Conservation (phyloP, 108 stramenopile species). For the Cylindrotheca closterium region DNA sequence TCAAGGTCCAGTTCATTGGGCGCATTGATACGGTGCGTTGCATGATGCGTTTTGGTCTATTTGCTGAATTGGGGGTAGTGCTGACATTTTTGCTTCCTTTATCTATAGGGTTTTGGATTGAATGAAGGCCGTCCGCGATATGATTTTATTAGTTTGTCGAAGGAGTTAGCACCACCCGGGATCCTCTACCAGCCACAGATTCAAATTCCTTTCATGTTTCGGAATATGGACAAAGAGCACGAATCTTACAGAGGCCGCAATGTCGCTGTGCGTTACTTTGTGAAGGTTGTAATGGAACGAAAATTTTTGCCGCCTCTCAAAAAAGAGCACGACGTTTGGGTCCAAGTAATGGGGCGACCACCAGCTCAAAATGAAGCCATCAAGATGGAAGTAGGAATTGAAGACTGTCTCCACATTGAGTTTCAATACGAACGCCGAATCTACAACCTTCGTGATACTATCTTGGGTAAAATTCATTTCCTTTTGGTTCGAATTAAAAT, state of each 20-base stretch:
- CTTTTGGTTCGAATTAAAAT: slow-evolving; percentile 97
- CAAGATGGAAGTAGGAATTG: slow-evolving; percentile 99
- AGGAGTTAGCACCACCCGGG: slow-evolving; percentile 93
- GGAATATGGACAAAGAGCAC: slow-evolving; percentile 78
- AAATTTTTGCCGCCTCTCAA: slow-evolving; percentile 84
- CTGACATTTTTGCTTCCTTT: too few relatives aligned
- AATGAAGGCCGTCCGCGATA: slow-evolving; percentile 80
- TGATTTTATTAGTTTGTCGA: slow-evolving; percentile 93
- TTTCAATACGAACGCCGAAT: slow-evolving; percentile 94
- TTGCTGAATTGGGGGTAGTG: slow-evolving; percentile 2
- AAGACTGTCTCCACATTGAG: slow-evolving; percentile 99
- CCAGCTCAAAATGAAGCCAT: slow-evolving; percentile 81
- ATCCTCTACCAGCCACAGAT: slow-evolving; percentile 71
- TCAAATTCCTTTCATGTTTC: slow-evolving; percentile 87
- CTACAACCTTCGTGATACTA: slow-evolving; percentile 95
- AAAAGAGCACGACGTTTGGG: slow-evolving; percentile 90
- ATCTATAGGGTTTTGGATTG: slow-evolving; percentile 57
- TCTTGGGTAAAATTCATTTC: slow-evolving; percentile 97
- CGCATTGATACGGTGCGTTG: slow-evolving; percentile 90
- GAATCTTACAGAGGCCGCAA: slow-evolving; percentile 96
- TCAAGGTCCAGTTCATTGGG: slow-evolving; percentile 96
- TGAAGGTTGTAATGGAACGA: slow-evolving; percentile 87
- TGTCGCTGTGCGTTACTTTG: slow-evolving; percentile 95
- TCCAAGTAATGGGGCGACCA: slow-evolving; percentile 78
- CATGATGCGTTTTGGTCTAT: too few relatives aligned